Evolutionary conservation across 352 stramenopile species (phyloP).

Genomic region (Pythium pectinolyticum): DNA sequence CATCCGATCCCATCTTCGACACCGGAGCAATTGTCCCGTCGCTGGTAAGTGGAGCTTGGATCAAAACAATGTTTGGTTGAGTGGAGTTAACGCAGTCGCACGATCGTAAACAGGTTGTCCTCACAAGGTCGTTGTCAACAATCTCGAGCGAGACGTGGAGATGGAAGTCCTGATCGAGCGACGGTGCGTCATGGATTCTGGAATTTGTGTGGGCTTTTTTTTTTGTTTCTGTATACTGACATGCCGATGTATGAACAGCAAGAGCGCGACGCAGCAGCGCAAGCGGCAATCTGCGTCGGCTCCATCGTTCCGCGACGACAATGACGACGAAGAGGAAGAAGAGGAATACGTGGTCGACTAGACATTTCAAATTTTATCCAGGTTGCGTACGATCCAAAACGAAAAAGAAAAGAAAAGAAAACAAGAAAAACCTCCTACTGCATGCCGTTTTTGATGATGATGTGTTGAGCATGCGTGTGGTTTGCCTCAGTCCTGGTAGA

Average conservation of each 20-base stretch:
- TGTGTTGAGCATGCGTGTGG: too few relatives aligned
- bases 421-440: too few relatives aligned
- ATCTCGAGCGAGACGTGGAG: constrained; percentile 80
- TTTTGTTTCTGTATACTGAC: background rate
- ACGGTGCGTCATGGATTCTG: constrained; percentile 30
- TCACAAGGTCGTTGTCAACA: constrained; percentile 52
- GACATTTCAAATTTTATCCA: background rate
- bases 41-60: constrained; percentile 64
- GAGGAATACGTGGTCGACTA: constrained; percentile 81
- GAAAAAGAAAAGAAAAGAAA: too few relatives aligned
- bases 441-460: too few relatives aligned
- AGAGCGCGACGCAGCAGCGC: constrained; percentile 38
- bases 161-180: constrained; percentile 83
- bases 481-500: constrained; percentile 64
- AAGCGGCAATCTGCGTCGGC: constrained; percentile 30
- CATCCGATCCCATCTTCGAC: constrained; percentile 69
- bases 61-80: too few relatives aligned
- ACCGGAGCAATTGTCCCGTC: constrained; percentile 76
- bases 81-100: too few relatives aligned
- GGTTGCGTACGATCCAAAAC: too few relatives aligned
- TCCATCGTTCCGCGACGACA: constrained; percentile 30
- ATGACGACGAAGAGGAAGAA: constrained; percentile 56
- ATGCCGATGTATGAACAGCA: constrained; percentile 25
- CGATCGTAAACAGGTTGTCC: constrained; percentile 52
- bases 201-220: background rate